These are phyloP conservation scores for Salix brachista DNA, from an alignment of 345 rosid species.

Conservation along the genomic window DNA sequence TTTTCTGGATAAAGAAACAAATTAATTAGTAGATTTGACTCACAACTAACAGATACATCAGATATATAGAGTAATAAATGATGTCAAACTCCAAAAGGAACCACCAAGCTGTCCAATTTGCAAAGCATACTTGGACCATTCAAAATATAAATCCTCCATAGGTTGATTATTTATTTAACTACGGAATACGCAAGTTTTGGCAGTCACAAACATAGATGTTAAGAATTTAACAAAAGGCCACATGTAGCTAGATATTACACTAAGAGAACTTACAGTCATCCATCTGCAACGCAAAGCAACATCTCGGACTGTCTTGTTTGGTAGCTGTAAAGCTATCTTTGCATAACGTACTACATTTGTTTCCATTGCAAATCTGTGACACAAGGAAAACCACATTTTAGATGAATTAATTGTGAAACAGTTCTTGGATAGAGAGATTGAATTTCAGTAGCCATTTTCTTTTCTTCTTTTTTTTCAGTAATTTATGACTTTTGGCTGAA, in stretches of 20 bases:
- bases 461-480: not conserved
- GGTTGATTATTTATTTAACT: not conserved
- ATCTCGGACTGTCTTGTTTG: slow-evolving; percentile 62
- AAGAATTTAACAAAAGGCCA: not conserved
- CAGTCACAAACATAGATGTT: not conserved
- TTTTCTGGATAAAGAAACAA: slow-evolving; percentile 44
- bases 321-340: slow-evolving; percentile 53
- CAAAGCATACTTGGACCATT: not conserved
- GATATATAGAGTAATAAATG: not conserved
- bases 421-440: not conserved
- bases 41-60: not conserved
- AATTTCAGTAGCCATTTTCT: not conserved
- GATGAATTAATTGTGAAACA: not conserved
- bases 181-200: not conserved
- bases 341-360: slow-evolving; percentile 43
- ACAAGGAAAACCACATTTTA: not conserved
- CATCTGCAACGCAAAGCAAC: slow-evolving; percentile 77
- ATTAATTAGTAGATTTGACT: not conserved
- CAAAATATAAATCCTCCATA: not conserved
- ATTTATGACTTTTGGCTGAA: not conserved
- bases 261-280: slow-evolving; percentile 45
- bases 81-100: not conserved
- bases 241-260: slow-evolving; percentile 1
- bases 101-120: not conserved
- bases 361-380: slow-evolving; percentile 46